Evolutionary conservation across 2,329 filamentous ascomycete species (phyloP).

Genomic region (Colletotrichum karsti): DNA sequence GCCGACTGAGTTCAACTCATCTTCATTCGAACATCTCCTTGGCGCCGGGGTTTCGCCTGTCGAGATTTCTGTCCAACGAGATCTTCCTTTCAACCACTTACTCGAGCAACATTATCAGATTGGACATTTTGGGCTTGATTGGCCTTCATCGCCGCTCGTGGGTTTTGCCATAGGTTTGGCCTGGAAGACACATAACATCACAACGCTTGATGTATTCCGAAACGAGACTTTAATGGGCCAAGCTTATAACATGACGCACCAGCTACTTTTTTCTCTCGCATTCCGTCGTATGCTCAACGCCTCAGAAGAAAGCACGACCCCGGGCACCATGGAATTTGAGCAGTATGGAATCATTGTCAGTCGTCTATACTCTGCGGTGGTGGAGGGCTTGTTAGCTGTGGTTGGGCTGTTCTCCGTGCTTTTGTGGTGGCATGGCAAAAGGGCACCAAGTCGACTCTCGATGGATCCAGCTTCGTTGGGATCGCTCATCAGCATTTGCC

Average conservation of each 20-base stretch:
- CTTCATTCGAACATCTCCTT: conserved; percentile 43
- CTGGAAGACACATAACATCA: neutral
- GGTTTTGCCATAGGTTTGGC: conserved; percentile 40
- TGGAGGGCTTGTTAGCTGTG: conserved; percentile 37
- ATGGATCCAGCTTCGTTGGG: conserved; percentile 37
- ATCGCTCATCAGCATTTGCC: conserved; percentile 33
- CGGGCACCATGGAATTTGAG: conserved; percentile 21
- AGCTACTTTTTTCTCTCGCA: conserved; percentile 40
- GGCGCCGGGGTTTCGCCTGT: conserved; percentile 34
- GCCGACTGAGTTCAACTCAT: conserved; percentile 40
- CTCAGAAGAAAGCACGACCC: neutral
- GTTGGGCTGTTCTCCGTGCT: neutral
- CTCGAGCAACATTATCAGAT: conserved; percentile 38
- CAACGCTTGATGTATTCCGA: conserved; percentile 6
- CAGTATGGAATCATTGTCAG: conserved; percentile 43
- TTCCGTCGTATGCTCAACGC: conserved; percentile 2
- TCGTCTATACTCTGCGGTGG: conserved; percentile 36
- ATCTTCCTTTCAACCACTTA: conserved; percentile 33
- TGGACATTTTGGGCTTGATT: neutral
- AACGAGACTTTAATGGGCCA: conserved; percentile 3
- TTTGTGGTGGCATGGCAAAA: neutral
- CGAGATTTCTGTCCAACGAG: neutral
- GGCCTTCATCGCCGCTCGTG: conserved; percentile 41
- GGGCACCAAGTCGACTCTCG: conserved; percentile 30
- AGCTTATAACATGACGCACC: conserved; percentile 35